Percentiles rank a stretch among this genome's conserved stretches.
Conservation (phyloP, 2,329 filamentous ascomycete species). For the Penicillium sclerotiorum region DNA sequence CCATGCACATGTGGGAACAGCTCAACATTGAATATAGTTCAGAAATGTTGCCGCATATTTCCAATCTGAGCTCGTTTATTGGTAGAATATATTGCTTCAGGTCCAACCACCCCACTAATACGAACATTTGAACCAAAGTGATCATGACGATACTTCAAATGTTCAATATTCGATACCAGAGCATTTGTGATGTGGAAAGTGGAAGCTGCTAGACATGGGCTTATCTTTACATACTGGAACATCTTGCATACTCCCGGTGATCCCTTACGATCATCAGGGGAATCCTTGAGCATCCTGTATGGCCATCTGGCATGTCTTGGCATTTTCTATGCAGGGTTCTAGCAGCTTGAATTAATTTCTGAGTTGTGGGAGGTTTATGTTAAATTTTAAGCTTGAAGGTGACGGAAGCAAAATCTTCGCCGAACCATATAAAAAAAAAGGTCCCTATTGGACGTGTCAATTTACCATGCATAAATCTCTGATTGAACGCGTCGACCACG, state of each 20-base stretch:
- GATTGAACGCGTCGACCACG: slow-evolving; percentile 21
- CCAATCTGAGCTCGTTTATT: slow-evolving; percentile 13
- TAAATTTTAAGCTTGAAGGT: background rate
- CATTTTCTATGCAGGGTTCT: slow-evolving; percentile 12
- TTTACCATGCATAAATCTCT: slow-evolving; percentile 4
- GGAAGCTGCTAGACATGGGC: no score
- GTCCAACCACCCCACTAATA: background rate
- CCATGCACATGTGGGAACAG: no score
- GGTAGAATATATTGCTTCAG: slow-evolving; percentile 2
- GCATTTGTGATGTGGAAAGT: no score
- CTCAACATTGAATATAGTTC: no score
- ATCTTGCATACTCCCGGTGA: slow-evolving; percentile 12
- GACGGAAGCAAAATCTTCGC: background rate
- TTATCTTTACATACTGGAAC: no score
- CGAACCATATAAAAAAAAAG: background rate
- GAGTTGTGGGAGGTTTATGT: background rate
- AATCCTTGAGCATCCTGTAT: slow-evolving; percentile 20
- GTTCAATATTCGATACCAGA: no score
- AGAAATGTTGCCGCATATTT: slow-evolving; percentile 13
- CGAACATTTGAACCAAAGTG: no score
- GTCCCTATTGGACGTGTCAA: background rate
- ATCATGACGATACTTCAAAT: no score
- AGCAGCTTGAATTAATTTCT: background rate
- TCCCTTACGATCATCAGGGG: slow-evolving; percentile 17
- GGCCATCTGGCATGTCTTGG: slow-evolving; percentile 43